A percentile compares a stretch with the other conserved stretches of the same genome.
Evolutionary conservation across 2,329 filamentous ascomycete genomes (phyloP).

Genomic region (Paracoccidioides lutzii): DNA sequence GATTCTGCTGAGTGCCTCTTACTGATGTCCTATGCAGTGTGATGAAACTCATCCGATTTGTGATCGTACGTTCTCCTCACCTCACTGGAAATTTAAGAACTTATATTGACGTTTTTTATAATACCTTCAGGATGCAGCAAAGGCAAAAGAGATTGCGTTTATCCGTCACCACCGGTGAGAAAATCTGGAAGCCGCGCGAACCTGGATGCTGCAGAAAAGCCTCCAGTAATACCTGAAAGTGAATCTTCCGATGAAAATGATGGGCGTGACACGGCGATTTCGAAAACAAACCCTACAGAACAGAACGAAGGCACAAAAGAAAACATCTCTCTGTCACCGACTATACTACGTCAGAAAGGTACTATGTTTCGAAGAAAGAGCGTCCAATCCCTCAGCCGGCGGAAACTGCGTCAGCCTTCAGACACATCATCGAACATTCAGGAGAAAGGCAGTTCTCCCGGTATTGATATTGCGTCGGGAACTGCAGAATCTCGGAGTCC

Average conservation of each 20-base stretch:
- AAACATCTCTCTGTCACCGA: constrained; percentile 16
- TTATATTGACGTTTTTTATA: constrained; percentile 5
- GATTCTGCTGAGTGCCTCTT: background rate
- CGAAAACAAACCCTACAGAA: constrained; percentile 23
- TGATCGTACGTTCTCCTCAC: constrained; percentile 44
- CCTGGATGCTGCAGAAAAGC: constrained; percentile 29
- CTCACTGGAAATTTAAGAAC: constrained; percentile 8
- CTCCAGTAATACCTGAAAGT: constrained; percentile 31
- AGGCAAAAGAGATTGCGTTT: constrained; percentile 78
- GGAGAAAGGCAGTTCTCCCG: constrained; percentile 40
- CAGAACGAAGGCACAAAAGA: constrained; percentile 30
- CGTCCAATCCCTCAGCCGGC: constrained; percentile 16
- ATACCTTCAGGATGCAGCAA: constrained; percentile 62
- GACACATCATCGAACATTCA: constrained; percentile 26
- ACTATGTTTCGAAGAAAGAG: constrained; percentile 18
- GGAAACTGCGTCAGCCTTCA: constrained; percentile 17
- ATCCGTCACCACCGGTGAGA: constrained; percentile 52
- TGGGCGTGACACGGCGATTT: constrained; percentile 27
- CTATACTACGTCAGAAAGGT: constrained; percentile 12
- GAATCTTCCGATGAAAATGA: constrained; percentile 41
- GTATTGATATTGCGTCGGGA: constrained; percentile 34
- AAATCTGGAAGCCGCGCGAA: constrained; percentile 30
- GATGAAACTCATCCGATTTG: constrained; percentile 81
- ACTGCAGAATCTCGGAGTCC: constrained; percentile 25
- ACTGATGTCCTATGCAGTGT: constrained; percentile 45